Conservation (phyloP, 2,329 filamentous ascomycete species). For the Biscogniauxia sp. region DNA sequence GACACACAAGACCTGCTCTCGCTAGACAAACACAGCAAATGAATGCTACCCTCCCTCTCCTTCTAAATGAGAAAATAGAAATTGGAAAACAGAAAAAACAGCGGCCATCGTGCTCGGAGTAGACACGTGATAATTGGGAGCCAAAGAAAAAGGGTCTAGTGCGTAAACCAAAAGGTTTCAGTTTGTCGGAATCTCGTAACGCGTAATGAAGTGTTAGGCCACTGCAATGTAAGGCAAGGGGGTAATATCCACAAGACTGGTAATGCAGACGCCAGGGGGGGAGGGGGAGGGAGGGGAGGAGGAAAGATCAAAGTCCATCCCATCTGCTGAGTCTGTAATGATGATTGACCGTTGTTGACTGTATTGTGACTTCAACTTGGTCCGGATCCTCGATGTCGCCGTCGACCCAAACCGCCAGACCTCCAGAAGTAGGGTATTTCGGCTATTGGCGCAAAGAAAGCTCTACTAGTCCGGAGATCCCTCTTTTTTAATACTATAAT, state of each 20-base stretch:
- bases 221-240: not conserved
- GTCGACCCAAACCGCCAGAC: not conserved
- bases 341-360: not conserved
- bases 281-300: not conserved
- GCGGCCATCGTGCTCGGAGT: not conserved
- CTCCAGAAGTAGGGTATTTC: not conserved
- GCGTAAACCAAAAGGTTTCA: not conserved
- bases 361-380: not conserved
- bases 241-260: not conserved
- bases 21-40: not conserved
- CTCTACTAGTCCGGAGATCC: not conserved
- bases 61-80: constrained; percentile 3
- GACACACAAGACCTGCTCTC: not conserved
- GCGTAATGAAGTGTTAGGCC: not conserved
- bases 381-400: not conserved
- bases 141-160: constrained; percentile 1
- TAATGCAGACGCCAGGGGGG: not conserved
- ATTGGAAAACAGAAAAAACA: constrained; percentile 5
- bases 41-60: not conserved
- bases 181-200: not conserved
- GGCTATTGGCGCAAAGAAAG: not conserved
- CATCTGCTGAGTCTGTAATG: not conserved
- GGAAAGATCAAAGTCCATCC: not conserved
- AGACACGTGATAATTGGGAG: not conserved
- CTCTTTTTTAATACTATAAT: not conserved